A percentile compares a stretch with the other conserved stretches of the same genome.
Evolutionary conservation across 257 asterid species (phyloP).

Genomic region (Henckelia pumila): DNA sequence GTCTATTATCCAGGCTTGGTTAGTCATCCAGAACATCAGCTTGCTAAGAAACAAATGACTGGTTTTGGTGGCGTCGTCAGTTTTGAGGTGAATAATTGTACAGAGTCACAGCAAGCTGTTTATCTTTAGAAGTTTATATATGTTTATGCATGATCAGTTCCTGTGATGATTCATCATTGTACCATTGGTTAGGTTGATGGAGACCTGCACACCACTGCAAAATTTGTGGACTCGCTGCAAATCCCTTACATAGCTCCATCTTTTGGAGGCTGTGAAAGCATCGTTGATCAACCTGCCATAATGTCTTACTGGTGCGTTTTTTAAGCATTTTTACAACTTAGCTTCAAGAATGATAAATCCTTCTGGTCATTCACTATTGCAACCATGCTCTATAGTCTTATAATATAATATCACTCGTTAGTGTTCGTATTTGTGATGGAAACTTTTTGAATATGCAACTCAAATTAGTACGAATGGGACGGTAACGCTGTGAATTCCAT

Average conservation of each 20-base stretch:
- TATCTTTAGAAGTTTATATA: background rate
- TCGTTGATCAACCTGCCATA: slow-evolving; percentile 92
- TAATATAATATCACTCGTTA: background rate
- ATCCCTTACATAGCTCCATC: slow-evolving; percentile 94
- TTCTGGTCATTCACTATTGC: background rate
- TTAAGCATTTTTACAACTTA: slow-evolving; percentile 8
- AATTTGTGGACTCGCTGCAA: slow-evolving; percentile 66
- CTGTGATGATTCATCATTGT: slow-evolving; percentile 16
- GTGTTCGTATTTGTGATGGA: background rate
- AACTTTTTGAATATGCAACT: background rate
- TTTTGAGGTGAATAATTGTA: slow-evolving; percentile 67
- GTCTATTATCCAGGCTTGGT: slow-evolving; percentile 91
- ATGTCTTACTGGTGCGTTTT: slow-evolving; percentile 83
- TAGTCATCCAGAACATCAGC: slow-evolving; percentile 82
- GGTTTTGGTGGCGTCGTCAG: slow-evolving; percentile 98
- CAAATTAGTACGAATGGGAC: background rate
- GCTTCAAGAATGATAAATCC: background rate
- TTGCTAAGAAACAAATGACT: slow-evolving; percentile 86
- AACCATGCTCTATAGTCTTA: background rate
- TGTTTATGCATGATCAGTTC: slow-evolving; percentile 4
- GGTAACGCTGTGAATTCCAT: background rate
- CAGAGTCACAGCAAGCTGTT: slow-evolving; percentile 1
- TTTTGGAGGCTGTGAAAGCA: slow-evolving; percentile 94
- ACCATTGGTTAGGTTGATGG: slow-evolving; percentile 63
- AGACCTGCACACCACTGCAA: slow-evolving; percentile 64